Conservation (phyloP, 1,284 basidiomycete species). For the Rugosomyces carneus region DNA sequence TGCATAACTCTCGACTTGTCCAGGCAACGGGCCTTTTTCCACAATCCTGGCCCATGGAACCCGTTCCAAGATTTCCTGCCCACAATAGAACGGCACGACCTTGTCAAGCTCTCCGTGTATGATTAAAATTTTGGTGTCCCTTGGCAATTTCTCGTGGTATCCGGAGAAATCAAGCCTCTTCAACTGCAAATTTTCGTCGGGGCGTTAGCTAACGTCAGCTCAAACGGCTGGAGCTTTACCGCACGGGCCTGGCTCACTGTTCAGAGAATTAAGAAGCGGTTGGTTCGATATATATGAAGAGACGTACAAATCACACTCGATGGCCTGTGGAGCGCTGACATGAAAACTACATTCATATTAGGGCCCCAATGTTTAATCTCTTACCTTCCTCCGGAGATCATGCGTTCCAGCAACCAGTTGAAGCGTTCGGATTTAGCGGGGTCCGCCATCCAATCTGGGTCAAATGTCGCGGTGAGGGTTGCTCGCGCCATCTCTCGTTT, state of each 20-base stretch:
- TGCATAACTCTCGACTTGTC: constrained; percentile 30
- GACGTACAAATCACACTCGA: constrained; percentile 24
- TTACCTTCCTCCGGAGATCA: constrained; percentile 25
- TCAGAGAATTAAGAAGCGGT: not conserved
- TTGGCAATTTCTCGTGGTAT: constrained; percentile 27
- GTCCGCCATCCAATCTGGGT: constrained; percentile 31
- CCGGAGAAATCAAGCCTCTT: constrained; percentile 29
- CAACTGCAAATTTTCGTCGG: constrained; percentile 19
- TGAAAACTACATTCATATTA: not conserved
- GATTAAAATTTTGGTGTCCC: constrained; percentile 29
- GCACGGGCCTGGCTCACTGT: constrained; percentile 29
- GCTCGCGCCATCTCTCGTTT: constrained; percentile 27
- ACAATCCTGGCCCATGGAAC: constrained; percentile 33
- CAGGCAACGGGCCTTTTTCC: constrained; percentile 27
- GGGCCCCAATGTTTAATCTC: not conserved
- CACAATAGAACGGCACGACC: constrained; percentile 31
- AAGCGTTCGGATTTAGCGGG: constrained; percentile 23
- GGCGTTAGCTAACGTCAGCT: not conserved
- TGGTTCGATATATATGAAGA: not conserved
- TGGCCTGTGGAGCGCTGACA: constrained; percentile 19
- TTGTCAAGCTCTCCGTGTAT: constrained; percentile 38
- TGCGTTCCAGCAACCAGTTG: constrained; percentile 24
- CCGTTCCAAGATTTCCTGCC: constrained; percentile 27
- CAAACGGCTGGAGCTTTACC: constrained; percentile 16
- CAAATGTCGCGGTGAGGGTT: constrained; percentile 27